Evolutionary conservation across 495 filamentous ascomycete genomes (phyloP), one percentile per base, ranked within the genome.

Genomic region (Jackrogersella multiformis): DNA sequence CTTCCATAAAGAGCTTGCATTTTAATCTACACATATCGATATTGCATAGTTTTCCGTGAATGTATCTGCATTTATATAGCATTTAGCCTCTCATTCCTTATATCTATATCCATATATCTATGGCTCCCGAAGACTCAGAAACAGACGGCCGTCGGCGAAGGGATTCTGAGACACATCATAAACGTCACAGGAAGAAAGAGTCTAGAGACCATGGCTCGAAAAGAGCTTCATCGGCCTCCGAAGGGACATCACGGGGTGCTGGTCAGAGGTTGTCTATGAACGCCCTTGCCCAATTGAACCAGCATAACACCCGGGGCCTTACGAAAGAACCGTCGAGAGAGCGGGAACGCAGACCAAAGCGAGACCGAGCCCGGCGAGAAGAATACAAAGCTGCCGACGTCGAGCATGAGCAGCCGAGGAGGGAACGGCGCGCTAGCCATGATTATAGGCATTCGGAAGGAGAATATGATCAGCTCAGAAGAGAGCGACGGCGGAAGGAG

Each of bases 261-360:
- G 64, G 59, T 34, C 74, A 76, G 44, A 64, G 72, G 4, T 72
- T 87, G 28, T 87, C 84, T 30, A 82, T 83, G 9, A 85, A 87
- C 57, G 83, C 88, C 6, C 73, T 92, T 59, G 88, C 88, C 13
- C 82, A 83, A 68, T 72, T 91, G 36, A 82, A 90, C 61, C 77
- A 82, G n/a, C 76, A 84, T 26, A 87, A 89, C 67, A 79, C 83
- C 26, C 69, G 76, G 42, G 66, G 30, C 5, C 48, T 52, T 30
- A 28, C 42, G 54, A 51, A 54, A 61, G 73, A 73, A 48, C 63
- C 66, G 30, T 38, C 66, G 15, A 68, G 55, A 56, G 65, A 69
- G 26, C 71, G 61, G 9, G 69, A 69, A 46, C 64, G 64, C 16
- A 70, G 57, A 24, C 54, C 65, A 49, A 61, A 63, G 23, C 58